A percentile compares a stretch with the other conserved stretches of the same genome.
These are phyloP conservation scores for Neofusicoccum cordaticola DNA, from an alignment of 2,329 filamentous ascomycete species.

Conservation along the genomic window DNA sequence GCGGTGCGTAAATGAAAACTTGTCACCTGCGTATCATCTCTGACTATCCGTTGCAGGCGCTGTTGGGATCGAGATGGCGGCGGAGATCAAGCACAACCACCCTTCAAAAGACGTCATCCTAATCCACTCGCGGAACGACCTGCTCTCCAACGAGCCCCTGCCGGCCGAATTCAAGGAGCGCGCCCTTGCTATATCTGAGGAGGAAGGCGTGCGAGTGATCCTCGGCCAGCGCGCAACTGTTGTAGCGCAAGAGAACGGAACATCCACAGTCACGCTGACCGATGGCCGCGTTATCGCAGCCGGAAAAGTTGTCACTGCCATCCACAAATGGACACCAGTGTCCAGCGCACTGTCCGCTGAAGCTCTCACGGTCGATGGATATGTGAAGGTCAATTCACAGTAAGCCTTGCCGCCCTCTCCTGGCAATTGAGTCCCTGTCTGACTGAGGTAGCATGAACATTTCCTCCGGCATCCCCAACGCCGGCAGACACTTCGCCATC, in stretches of 20 bases:
- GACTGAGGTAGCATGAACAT: slow-evolving; percentile 37
- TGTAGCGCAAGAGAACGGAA: slow-evolving; percentile 33
- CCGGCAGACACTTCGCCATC: slow-evolving; percentile 61
- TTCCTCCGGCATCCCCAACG: slow-evolving; percentile 52
- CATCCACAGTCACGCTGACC: slow-evolving; percentile 44
- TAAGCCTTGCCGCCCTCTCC: slow-evolving; percentile 34
- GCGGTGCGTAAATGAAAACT: slow-evolving; percentile 42
- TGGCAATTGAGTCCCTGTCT: neutral
- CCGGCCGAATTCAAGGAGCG: slow-evolving; percentile 66
- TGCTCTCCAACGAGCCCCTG: slow-evolving; percentile 71
- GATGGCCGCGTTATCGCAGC: slow-evolving; percentile 52
- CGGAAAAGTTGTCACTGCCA: slow-evolving; percentile 66
- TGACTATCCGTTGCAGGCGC: slow-evolving; percentile 50
- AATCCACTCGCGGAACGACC: slow-evolving; percentile 66
- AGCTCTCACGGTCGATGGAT: slow-evolving; percentile 61
- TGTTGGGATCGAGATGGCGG: slow-evolving; percentile 78
- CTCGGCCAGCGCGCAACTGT: slow-evolving; percentile 56
- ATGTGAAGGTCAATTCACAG: slow-evolving; percentile 61
- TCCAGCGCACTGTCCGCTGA: slow-evolving; percentile 60
- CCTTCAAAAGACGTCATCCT: slow-evolving; percentile 67
- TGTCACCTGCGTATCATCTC: too few relatives aligned
- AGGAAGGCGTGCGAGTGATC: slow-evolving; percentile 64
- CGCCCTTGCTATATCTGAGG: slow-evolving; percentile 56
- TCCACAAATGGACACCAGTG: slow-evolving; percentile 62
- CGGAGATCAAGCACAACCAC: slow-evolving; percentile 68